A percentile compares a stretch with the other conserved stretches of the same genome.
These are phyloP conservation scores for Lipomyces spencermartinsiae DNA, from an alignment of 805 yeast species.

Conservation along the genomic window DNA sequence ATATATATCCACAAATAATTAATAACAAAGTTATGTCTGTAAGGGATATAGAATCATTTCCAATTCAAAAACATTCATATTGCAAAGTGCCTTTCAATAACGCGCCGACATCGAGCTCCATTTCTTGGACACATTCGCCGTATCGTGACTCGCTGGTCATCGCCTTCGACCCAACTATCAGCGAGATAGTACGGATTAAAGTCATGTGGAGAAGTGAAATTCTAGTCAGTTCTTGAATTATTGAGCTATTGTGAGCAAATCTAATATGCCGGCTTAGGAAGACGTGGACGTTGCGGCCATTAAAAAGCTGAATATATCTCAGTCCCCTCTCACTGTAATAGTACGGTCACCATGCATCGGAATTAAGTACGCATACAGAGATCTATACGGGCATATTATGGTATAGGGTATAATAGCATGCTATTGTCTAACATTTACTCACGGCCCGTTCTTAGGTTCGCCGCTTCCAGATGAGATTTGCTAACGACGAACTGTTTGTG, in stretches of 20 bases:
- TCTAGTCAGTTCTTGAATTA: conserved; percentile 17
- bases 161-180: conserved; percentile 13
- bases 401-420: conserved; percentile 1
- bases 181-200: conserved; percentile 2
- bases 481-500: conserved; percentile 13
- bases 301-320: not conserved
- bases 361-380: conserved; percentile 14
- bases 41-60: conserved; percentile 12
- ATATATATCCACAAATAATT: not conserved
- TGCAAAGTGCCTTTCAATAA: conserved; percentile 21
- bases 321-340: conserved; percentile 16
- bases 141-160: conserved; percentile 31
- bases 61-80: conserved; percentile 28
- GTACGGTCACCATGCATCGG: conserved; percentile 32
- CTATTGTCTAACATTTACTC: not conserved
- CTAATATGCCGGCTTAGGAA: conserved; percentile 17
- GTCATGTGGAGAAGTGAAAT: conserved; percentile 23
- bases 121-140: conserved; percentile 33
- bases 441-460: conserved; percentile 17
- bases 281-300: conserved; percentile 17
- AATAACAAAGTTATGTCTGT: conserved; percentile 4
- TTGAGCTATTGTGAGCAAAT: no score
- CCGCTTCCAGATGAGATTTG: conserved; percentile 31
- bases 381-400: conserved; percentile 10
- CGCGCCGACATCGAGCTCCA: conserved; percentile 9